Base-by-base conservation (phyloP, 2,329 filamentous ascomycete species). In the Calonectria honghensis region DNA sequence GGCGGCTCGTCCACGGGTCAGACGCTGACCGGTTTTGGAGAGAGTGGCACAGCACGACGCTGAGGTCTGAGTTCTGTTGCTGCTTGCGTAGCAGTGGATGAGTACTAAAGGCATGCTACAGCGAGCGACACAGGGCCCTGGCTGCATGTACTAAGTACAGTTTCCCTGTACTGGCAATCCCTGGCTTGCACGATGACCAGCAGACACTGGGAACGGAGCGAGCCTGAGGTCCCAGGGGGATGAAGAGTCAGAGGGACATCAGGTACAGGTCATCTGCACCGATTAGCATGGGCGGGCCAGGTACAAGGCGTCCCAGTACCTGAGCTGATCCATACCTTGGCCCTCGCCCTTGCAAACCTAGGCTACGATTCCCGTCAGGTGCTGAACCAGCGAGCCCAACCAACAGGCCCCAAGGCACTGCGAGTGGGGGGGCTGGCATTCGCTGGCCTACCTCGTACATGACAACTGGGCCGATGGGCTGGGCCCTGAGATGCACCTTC, bases 231-330 rank as follows among this genome's bases (percentile, higher is more conserved):
- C 37, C 74, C 64, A 54, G 67, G 63, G 73, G 68, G 74, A 71
- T 61, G 75, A 73, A 39, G 57, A 63, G 57, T 76, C 79, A 78
- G 54, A 57, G 76, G 77, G 76, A 83, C 81, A 83, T 81, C 83
- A 84, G 83, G 83, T 82, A 84, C 83, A 84, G 81, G 82, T 84
- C 82, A 84, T 82, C 83, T 84, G 82, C 83, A 75, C 82, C 79
- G 72, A 59, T 82, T 80, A 80, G 82, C 80, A 82, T 77, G 79
- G 79, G 78, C 80, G 76, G 81, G 82, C 79, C 82, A 83, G 82
- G 82, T 82, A 82, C 82, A 83, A 80, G 81, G 81, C 80, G 79
- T 76, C 77, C 77, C 59, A 76, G 79, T 81, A 77, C 80, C 78
- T 79, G 79, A 81, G 76, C 70, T 76, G 78, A 79, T 75, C 76